A percentile compares a stretch with the other conserved stretches of the same genome.
These are phyloP conservation scores for Tetrahymena malaccensis DNA, from an alignment of 73 alveolate genomes.

Conservation along the genomic window DNA sequence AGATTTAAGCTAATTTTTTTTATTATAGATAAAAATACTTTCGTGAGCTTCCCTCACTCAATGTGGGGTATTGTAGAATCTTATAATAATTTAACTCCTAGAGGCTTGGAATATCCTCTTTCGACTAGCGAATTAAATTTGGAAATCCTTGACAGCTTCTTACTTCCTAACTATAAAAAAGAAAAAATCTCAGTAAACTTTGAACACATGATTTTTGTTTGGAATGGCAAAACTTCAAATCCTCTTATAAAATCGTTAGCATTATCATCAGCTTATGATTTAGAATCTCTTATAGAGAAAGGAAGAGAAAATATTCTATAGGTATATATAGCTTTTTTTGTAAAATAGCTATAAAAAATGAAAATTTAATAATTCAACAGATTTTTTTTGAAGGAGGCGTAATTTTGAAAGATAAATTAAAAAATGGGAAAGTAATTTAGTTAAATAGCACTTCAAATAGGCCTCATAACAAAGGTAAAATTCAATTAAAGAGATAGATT, in stretches of 20 bases:
- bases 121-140: conserved; percentile 53
- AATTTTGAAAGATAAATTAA: conserved; percentile 69
- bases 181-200: conserved; percentile 51
- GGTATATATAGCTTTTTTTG: conserved; percentile 3
- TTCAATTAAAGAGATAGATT: background rate
- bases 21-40: conserved; percentile 26
- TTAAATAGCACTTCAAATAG: conserved; percentile 29
- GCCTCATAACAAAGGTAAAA: background rate
- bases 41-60: conserved; percentile 57
- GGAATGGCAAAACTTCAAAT: conserved; percentile 94
- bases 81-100: conserved; percentile 90
- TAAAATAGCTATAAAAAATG: too few species aligned
- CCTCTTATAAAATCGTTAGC: conserved; percentile 85
- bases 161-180: conserved; percentile 32
- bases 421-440: conserved; percentile 59
- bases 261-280: conserved; percentile 85
- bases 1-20: too few species aligned
- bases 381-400: conserved; percentile 84
- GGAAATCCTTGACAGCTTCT: background rate
- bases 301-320: conserved; percentile 55
- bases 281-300: conserved; percentile 56
- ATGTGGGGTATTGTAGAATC: conserved; percentile 91
- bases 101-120: conserved; percentile 83
- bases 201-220: conserved; percentile 90
- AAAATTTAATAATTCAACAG: conserved; percentile 3